Conservation (phyloP, 305 asterid genomes). For the Fraxinus angustifolia region DNA sequence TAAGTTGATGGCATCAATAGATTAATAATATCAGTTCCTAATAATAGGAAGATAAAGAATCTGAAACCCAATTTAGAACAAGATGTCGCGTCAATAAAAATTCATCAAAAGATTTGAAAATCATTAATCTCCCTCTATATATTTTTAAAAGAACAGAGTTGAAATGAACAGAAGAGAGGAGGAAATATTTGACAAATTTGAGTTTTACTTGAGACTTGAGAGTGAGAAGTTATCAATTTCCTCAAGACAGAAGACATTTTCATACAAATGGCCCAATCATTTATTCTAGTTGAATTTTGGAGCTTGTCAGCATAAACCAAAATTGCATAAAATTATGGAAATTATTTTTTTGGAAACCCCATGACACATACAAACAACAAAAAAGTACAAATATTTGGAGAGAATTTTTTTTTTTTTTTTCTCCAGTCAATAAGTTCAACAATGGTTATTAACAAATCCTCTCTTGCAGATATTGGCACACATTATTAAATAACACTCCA, state of each 20-base stretch:
- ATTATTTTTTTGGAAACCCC: neutral
- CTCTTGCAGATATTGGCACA: no score
- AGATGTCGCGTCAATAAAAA: slow-evolving; percentile 3
- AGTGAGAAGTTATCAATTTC: neutral
- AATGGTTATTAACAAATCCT: no score
- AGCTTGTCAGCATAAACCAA: neutral
- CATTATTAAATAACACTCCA: no score
- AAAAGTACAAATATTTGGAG: no score
- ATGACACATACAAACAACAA: no score
- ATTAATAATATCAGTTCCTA: neutral
- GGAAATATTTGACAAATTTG: neutral
- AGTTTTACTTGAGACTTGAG: neutral
- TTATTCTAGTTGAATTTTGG: neutral
- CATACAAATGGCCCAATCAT: neutral
- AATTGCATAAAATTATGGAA: neutral
- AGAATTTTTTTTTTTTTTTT: no score
- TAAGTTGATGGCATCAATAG: neutral
- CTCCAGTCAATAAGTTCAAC: no score
- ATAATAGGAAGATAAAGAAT: slow-evolving; percentile 8
- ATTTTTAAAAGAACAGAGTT: neutral
- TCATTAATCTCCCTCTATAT: slow-evolving; percentile 3
- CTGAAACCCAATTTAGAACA: slow-evolving; percentile 5
- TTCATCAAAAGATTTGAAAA: neutral
- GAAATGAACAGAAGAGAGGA: neutral
- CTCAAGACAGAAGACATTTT: neutral